Conservation (phyloP, 331 rosid genomes). For the Prunus yedoensis region DNA sequence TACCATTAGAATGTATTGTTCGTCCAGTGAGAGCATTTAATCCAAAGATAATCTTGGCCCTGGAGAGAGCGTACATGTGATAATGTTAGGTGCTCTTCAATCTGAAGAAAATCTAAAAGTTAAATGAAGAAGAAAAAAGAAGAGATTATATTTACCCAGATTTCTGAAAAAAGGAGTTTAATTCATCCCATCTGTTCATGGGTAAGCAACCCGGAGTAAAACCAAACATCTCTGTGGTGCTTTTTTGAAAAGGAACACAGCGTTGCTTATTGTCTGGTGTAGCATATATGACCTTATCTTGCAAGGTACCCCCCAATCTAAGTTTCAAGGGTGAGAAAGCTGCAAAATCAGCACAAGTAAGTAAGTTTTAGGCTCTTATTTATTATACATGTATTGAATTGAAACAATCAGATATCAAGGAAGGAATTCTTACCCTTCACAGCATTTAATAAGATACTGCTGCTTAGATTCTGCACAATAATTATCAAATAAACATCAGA, state of each 20-base stretch:
- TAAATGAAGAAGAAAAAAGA: background rate
- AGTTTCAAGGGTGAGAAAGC: slow-evolving; percentile 90
- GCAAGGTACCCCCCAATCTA: slow-evolving; percentile 86
- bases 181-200: slow-evolving; percentile 84
- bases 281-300: slow-evolving; percentile 73
- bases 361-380: background rate
- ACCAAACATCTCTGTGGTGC: slow-evolving; percentile 56
- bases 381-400: background rate
- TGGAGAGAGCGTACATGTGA: slow-evolving; percentile 37
- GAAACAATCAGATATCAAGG: background rate
- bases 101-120: slow-evolving; percentile 7
- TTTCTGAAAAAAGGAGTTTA: slow-evolving; percentile 69
- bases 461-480: slow-evolving; percentile 72
- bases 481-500: slow-evolving; percentile 8
- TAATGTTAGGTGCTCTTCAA: slow-evolving; percentile 15
- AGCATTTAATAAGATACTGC: slow-evolving; percentile 65
- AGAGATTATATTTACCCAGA: slow-evolving; percentile 56
- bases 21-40: slow-evolving; percentile 51
- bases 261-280: slow-evolving; percentile 49
- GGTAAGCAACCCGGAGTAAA: slow-evolving; percentile 83
- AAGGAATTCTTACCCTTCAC: slow-evolving; percentile 58
- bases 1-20: slow-evolving; percentile 14
- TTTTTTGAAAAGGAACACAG: slow-evolving; percentile 54
- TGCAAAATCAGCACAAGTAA: slow-evolving; percentile 43
- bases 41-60: slow-evolving; percentile 80